Base-by-base conservation (phyloP, 2,329 filamentous ascomycete species). In the Colletotrichum endophyticum region DNA sequence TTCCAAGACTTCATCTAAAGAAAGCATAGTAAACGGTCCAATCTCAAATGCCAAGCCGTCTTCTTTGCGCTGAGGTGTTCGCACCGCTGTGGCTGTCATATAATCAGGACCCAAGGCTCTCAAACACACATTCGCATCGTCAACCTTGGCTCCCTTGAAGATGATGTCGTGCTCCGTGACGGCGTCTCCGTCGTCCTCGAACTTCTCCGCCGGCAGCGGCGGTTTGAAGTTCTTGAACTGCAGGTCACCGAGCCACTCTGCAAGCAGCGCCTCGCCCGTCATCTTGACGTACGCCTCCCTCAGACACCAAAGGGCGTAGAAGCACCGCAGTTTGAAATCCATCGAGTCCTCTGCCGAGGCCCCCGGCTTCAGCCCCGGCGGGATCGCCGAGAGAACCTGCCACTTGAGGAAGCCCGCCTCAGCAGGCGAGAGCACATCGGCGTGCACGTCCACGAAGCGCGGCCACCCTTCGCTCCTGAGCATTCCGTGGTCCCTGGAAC, bases 241-340 rank as follows among this genome's bases (percentile, higher is more conserved):
- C 11, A 96, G 86, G 66, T 94, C 90, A 67, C 86, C 87, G 66
- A 96, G 87, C 95, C 95, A 96, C 6, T 88, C 87, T 0, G 95
- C 95, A 11, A 96, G 87, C 74, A 96, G 87, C 1, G 94, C 95
- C 80, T 96, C 94, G 30, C 95, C 95, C 34, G 94, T 94, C 86
- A 96, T 92, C 89, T 96, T 96, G 84, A 96, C 92, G 82, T 95
- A 96, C 1, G 94, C 93, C 85, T 96, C 95, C 80, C 95, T 92
- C 83, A 95, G 89, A 83, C 93, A 95, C 93, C 94, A 96, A 75
- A 94, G 91, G 1, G 94, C 90, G 82, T 96, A 96, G 82, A 96
- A 96, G 70, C 90, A 88, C 7, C 94, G 88, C 32, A 96, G 86
- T 81, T 92, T 93, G 27, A 86, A 88, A 76, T 94, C 92, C 22